phyloP scores from a whole-genome alignment of 192 early-diverging fungal genomes.

The Anaeromyces robustus region DNA sequence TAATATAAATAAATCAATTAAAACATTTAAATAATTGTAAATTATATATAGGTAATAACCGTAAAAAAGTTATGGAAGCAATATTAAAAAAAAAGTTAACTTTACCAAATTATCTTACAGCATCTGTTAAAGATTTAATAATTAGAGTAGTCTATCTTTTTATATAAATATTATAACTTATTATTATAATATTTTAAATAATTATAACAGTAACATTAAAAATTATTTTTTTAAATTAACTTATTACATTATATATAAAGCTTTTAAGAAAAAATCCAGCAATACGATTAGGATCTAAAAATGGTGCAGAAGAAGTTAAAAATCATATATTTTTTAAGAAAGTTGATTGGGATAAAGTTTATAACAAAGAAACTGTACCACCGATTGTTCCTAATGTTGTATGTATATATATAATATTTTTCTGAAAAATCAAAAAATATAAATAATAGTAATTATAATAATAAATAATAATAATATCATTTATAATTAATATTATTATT shows the following conservation, averaged over 20 bases:
- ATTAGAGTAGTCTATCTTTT: background rate
- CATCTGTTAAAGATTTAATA: background rate
- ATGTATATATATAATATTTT: background rate
- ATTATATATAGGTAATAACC: background rate
- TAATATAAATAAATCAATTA: too few species aligned
- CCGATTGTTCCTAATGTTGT: background rate
- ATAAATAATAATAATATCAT: too few species aligned
- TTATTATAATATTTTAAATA: too few species aligned
- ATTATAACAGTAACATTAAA: too few species aligned
- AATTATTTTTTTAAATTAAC: too few species aligned
- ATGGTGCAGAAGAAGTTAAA: background rate
- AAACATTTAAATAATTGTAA: too few species aligned
- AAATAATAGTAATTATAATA: too few species aligned
- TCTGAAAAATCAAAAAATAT: too few species aligned
- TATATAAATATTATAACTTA: background rate
- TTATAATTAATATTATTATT: too few species aligned
- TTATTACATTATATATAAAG: background rate
- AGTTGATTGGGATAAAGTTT: background rate
- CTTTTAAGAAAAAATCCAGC: background rate
- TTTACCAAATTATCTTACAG: background rate
- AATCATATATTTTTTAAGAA: background rate
- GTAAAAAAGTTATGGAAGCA: background rate
- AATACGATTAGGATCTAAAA: background rate
- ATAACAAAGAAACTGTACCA: background rate
- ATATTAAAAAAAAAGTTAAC: background rate